Percentiles rank a stretch among this genome's conserved stretches.
Conservation (phyloP, 495 filamentous ascomycete genomes). For the Trichoderma gamsii region DNA sequence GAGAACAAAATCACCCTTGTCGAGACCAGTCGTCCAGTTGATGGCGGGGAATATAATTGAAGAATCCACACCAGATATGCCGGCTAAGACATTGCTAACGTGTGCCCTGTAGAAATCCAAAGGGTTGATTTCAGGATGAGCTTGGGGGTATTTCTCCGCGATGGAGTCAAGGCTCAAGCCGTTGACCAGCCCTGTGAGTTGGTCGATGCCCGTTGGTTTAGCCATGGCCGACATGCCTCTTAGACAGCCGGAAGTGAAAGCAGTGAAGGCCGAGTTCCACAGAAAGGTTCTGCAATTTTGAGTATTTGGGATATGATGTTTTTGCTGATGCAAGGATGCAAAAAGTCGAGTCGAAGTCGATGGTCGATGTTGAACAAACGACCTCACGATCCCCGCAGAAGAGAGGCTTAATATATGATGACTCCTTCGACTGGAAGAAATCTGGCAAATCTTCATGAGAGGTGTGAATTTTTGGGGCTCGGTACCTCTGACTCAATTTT, state of each 20-base stretch:
- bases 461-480: constrained; percentile 6
- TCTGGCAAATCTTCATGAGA: constrained; percentile 5
- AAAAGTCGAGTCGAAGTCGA: neutral
- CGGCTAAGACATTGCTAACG: constrained; percentile 65
- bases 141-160: constrained; percentile 45
- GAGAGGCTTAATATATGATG: neutral
- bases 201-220: constrained; percentile 23
- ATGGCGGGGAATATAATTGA: constrained; percentile 72
- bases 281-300: neutral
- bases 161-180: constrained; percentile 34
- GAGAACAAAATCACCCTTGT: constrained; percentile 83
- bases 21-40: constrained; percentile 74
- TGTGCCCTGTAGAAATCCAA: constrained; percentile 84
- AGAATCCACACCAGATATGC: constrained; percentile 65
- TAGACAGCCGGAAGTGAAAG: neutral
- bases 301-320: too few relatives aligned
- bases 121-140: constrained; percentile 68
- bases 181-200: constrained; percentile 35
- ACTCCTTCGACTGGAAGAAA: neutral
- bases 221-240: constrained; percentile 13
- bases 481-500: constrained; percentile 12
- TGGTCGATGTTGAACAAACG: neutral
- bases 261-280: neutral
- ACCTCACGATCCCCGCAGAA: neutral
- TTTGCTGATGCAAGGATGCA: neutral